Percentiles rank a stretch among this genome's conserved stretches.
phyloP scores from a whole-genome alignment of 352 stramenopile genomes.

The Phytophthora sojae region DNA sequence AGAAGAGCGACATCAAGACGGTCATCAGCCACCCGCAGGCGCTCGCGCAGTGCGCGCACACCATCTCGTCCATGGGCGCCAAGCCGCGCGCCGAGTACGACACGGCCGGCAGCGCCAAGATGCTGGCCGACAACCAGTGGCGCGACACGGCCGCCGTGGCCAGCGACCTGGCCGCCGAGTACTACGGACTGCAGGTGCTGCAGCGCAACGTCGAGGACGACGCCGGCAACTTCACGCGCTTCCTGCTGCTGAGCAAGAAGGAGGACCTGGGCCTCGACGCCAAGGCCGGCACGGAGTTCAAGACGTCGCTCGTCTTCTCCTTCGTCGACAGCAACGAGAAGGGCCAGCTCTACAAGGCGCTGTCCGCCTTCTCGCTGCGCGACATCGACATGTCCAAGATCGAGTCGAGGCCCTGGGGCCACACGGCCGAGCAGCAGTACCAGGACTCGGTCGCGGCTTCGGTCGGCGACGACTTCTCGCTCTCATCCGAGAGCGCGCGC shows the following conservation, averaged over 20 bases:
- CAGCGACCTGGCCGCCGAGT: slow-evolving; percentile 94
- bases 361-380: slow-evolving; percentile 75
- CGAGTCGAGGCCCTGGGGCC: slow-evolving; percentile 78
- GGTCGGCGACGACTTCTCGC: slow-evolving; percentile 92
- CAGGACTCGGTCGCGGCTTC: slow-evolving; percentile 35
- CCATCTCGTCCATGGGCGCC: slow-evolving; percentile 87
- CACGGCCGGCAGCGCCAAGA: slow-evolving; percentile 97
- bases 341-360: slow-evolving; percentile 72
- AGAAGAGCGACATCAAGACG: slow-evolving; percentile 92
- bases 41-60: slow-evolving; percentile 97
- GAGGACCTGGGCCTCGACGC: slow-evolving; percentile 46
- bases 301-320: slow-evolving; percentile 86
- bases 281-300: slow-evolving; percentile 69
- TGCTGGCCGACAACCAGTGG: slow-evolving; percentile 93
- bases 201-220: slow-evolving; percentile 71
- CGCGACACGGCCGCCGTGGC: slow-evolving; percentile 93
- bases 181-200: slow-evolving; percentile 94
- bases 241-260: slow-evolving; percentile 87
- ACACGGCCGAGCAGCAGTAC: slow-evolving; percentile 63
- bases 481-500: slow-evolving; percentile 72
- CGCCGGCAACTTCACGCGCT: slow-evolving; percentile 89
- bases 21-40: slow-evolving; percentile 97
- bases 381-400: slow-evolving; percentile 87
- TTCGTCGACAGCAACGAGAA: slow-evolving; percentile 80
- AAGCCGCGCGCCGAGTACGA: slow-evolving; percentile 94